These are phyloP conservation scores for Xerocomus brunneocitrinus DNA, from an alignment of 768 basidiomycete genomes.

Conservation along the genomic window DNA sequence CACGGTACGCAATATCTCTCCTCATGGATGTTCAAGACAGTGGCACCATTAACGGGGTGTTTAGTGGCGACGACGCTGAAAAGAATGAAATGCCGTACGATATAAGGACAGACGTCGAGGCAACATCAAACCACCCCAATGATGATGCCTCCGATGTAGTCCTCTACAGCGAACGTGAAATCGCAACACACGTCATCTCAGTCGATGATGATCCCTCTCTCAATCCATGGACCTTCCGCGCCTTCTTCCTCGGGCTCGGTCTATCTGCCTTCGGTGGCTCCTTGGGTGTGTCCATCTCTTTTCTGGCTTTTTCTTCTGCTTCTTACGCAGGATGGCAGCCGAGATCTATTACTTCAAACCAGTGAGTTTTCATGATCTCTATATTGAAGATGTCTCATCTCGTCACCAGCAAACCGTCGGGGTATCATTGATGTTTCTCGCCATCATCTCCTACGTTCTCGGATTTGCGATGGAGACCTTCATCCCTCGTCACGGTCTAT, in stretches of 20 bases:
- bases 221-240: conserved; percentile 36
- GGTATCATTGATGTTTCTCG: conserved; percentile 52
- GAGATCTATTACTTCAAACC: conserved; percentile 63
- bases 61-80: too few species aligned
- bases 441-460: conserved; percentile 47
- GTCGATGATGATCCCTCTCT: conserved; percentile 31
- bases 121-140: background rate
- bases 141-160: conserved; percentile 13
- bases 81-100: too few species aligned
- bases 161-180: conserved; percentile 42
- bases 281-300: conserved; percentile 32
- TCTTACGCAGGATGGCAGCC: conserved; percentile 27
- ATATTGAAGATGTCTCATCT: background rate
- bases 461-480: conserved; percentile 44
- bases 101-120: conserved; percentile 29
- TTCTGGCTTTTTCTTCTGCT: background rate
- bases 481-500: conserved; percentile 42
- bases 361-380: conserved; percentile 23
- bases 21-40: too few species aligned
- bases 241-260: conserved; percentile 52
- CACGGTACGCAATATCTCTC: too few species aligned
- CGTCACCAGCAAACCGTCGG: conserved; percentile 43
- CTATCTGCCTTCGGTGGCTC: conserved; percentile 48
- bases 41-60: too few species aligned
- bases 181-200: conserved; percentile 44